Conservation (phyloP, 345 rosid species). For the Euphorbia tirucalli region DNA sequence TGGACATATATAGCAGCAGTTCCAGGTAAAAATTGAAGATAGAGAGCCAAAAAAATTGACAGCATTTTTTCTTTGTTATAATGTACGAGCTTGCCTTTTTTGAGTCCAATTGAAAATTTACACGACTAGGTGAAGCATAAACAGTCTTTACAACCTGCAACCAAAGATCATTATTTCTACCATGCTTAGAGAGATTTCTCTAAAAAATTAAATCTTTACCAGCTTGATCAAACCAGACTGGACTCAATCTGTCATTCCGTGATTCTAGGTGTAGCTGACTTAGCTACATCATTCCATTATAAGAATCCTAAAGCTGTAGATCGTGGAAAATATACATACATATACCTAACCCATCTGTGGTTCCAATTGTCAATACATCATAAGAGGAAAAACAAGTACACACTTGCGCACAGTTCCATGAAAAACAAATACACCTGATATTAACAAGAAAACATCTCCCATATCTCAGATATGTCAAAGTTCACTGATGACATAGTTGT, state of each 20-base stretch:
- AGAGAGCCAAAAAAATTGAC: constrained; percentile 3
- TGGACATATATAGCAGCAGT: constrained; percentile 25
- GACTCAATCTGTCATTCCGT: background rate
- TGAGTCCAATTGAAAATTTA: constrained; percentile 86
- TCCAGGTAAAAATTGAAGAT: constrained; percentile 30
- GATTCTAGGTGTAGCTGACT: background rate
- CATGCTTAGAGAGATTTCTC: background rate
- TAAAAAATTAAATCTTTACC: background rate
- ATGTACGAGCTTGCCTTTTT: constrained; percentile 62
- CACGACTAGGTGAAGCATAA: constrained; percentile 96
- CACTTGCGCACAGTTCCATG: background rate
- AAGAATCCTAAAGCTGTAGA: background rate
- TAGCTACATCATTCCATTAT: background rate
- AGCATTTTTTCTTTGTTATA: background rate
- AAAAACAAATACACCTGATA: background rate
- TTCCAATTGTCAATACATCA: background rate
- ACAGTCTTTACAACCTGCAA: constrained; percentile 91
- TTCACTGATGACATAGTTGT: background rate
- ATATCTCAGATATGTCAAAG: background rate
- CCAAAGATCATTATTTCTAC: constrained; percentile 21
- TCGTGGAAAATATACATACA: background rate
- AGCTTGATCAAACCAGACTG: constrained; percentile 8
- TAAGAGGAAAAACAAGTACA: background rate
- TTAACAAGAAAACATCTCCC: background rate
- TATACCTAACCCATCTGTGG: background rate